Evolutionary conservation across 129 eudicot genomes (phyloP).

Genomic region (Flaveria sonorensis): DNA sequence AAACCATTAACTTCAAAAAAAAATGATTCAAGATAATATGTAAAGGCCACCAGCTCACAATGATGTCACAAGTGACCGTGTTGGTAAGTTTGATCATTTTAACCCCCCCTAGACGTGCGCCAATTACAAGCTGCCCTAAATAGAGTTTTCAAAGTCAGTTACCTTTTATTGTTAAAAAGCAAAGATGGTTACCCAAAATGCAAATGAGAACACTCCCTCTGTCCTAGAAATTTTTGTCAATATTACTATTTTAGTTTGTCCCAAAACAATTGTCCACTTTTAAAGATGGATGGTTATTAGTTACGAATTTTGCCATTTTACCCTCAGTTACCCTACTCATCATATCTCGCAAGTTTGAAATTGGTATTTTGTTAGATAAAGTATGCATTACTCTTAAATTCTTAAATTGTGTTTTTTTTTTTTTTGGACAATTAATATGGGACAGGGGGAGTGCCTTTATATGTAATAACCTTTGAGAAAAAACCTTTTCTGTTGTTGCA

Average conservation of each 20-base stretch:
- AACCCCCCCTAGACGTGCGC: neutral
- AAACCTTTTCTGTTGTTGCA: constrained; percentile 1
- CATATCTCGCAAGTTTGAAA: neutral
- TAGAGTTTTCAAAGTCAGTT: neutral
- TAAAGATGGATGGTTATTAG: neutral
- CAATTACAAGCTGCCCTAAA: neutral
- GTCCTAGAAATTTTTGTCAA: neutral
- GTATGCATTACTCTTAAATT: neutral
- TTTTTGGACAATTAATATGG: neutral
- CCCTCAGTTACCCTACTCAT: neutral
- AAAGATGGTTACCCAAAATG: neutral
- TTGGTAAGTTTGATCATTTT: constrained; percentile 8
- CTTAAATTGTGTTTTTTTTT: neutral
- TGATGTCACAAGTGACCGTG: neutral
- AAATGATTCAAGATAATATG: neutral
- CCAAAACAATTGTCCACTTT: neutral
- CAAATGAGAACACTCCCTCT: neutral
- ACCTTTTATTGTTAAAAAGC: neutral
- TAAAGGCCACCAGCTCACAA: neutral
- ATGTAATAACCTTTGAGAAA: neutral
- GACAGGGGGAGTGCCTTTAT: neutral
- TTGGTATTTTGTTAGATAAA: neutral
- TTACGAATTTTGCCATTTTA: neutral
- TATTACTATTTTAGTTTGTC: neutral
- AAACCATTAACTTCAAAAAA: neutral